Percentiles rank a stretch among this genome's conserved stretches.
Evolutionary conservation across 306 rosid species (phyloP).

Genomic region (Acacia crassicarpa): DNA sequence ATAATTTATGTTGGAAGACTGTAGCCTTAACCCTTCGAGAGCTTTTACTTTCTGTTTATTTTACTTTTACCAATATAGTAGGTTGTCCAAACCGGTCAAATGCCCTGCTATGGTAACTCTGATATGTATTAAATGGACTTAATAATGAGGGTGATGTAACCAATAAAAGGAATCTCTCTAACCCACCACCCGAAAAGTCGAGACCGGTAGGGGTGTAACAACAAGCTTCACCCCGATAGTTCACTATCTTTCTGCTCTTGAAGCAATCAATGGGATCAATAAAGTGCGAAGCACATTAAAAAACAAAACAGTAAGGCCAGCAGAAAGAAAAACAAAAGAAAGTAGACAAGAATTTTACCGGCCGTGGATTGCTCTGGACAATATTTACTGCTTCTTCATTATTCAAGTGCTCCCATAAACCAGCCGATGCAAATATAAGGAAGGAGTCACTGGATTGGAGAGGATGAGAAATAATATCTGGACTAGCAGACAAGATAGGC

Average conservation of each 20-base stretch:
- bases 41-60: no score
- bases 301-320: slow-evolving; percentile 20
- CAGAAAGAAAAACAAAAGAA: slow-evolving; percentile 19
- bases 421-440: slow-evolving; percentile 97
- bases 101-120: no score
- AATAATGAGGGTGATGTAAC: no score
- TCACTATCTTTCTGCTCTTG: not conserved
- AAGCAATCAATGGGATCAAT: slow-evolving; percentile 8
- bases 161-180: no score
- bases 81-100: no score
- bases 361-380: slow-evolving; percentile 73
- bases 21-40: no score
- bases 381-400: slow-evolving; percentile 89
- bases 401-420: slow-evolving; percentile 94
- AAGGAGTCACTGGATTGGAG: slow-evolving; percentile 90
- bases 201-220: no score
- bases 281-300: not conserved
- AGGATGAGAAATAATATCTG: slow-evolving; percentile 72
- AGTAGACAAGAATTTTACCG: slow-evolving; percentile 46
- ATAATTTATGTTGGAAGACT: no score
- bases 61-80: no score
- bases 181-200: no score
- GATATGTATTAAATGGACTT: no score
- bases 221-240: not conserved
- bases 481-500: slow-evolving; percentile 82